Base-by-base conservation (phyloP, 2,329 filamentous ascomycete species). In the Coniochaeta prunicola region DNA sequence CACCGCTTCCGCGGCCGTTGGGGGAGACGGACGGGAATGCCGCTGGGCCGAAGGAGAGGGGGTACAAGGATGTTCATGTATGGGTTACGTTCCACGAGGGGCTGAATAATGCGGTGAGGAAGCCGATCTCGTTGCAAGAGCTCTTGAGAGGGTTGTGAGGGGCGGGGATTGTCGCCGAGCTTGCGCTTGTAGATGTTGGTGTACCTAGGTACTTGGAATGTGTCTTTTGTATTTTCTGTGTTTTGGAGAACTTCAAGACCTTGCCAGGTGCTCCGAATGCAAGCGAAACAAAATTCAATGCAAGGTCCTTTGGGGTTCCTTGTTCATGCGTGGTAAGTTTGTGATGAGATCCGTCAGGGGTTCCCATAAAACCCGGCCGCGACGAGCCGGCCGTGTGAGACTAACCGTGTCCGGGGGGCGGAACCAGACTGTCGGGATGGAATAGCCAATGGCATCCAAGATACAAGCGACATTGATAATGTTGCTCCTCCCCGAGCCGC, bases 81-180 rank as follows among this genome's bases (percentile, higher is more conserved):
- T 96, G 92, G 92, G 86, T 96, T 45, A 93, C 85, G 63, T 97
- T 87, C 71, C 87, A 96, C 67, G 92, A 97, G 75, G 92, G 92
- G 0, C 86, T 91, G 70, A 94, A 91, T 59, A 96, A 97, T 79
- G 92, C 92, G 12, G 92, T 97, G 61, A 82, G 89, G 71, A 96
- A 96, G 71, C 90, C 91, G 2, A 86, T 97, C 62, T 89, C 89
- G 9, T 71, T 96, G 70, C 81, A 83, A 61, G 92, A 96, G 71
- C 82, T 97, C 66, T 74, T 96, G 78, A 80, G 77, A 59, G 87
- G 83, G 3, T 68, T 92, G 59, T 89, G 72, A 64, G 60, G 24
- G 8, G n/a, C n/a, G n/a, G 21, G 19, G 12, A 8, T 48, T 5
- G 8, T 15, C 34, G 34, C 10, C 34, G 31, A 33, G 40, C 28